These are phyloP conservation scores for Groenewaldozyma auringiensis DNA, from an alignment of 1,139 yeast genomes.

Conservation along the genomic window DNA sequence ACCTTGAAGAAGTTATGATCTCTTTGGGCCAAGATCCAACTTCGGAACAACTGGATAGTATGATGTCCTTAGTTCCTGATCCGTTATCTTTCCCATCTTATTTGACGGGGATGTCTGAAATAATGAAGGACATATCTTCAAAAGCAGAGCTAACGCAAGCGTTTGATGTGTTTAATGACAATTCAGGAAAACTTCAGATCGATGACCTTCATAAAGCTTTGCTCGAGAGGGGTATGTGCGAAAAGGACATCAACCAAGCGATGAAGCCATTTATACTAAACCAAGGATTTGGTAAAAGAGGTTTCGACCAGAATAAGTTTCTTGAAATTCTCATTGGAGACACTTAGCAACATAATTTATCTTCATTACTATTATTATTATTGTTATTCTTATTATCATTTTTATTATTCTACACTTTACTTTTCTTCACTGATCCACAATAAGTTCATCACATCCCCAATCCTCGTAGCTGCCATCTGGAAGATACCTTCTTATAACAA, in stretches of 20 bases:
- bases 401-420: background rate
- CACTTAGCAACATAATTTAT: background rate
- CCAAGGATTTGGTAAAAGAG: conserved; percentile 53
- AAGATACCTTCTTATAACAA: conserved; percentile 88
- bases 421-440: conserved; percentile 58
- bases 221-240: conserved; percentile 46
- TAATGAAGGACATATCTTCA: conserved; percentile 52
- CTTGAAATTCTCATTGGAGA: background rate
- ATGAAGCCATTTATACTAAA: conserved; percentile 47
- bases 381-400: background rate
- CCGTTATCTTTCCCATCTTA: conserved; percentile 67
- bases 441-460: conserved; percentile 98
- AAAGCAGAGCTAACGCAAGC: conserved; percentile 55
- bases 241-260: conserved; percentile 44
- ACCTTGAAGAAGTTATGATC: conserved; percentile 50
- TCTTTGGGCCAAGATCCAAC: conserved; percentile 42
- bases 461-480: conserved; percentile 98
- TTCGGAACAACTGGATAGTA: conserved; percentile 33
- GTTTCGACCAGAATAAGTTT: conserved; percentile 18
- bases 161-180: conserved; percentile 47
- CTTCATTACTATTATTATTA: background rate
- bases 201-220: conserved; percentile 42
- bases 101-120: conserved; percentile 57
- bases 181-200: conserved; percentile 38
- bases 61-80: conserved; percentile 45